Evolutionary conservation across 2,329 filamentous ascomycete species (phyloP).

Genomic region (Neonectria sp.): DNA sequence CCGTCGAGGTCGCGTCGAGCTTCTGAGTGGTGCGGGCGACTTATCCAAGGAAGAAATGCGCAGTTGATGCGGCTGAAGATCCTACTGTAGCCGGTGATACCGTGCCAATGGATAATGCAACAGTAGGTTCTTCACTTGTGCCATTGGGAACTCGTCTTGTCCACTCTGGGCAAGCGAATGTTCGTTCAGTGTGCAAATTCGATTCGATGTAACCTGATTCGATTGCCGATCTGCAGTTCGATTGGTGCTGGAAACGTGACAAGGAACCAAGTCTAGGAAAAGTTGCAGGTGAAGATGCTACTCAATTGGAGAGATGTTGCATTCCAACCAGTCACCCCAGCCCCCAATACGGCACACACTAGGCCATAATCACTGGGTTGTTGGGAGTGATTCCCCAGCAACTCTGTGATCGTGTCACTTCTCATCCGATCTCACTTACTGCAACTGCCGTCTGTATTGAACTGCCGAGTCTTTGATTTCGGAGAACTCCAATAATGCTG

Average conservation of each 20-base stretch:
- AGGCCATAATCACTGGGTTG: constrained; percentile 3
- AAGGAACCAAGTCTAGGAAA: constrained; percentile 12
- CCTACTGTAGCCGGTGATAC: constrained; percentile 10
- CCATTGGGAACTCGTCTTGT: constrained; percentile 5
- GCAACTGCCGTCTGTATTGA: constrained; percentile 18
- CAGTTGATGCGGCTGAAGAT: constrained; percentile 12
- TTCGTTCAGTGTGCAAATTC: constrained; percentile 13
- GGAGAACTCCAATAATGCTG: constrained; percentile 17
- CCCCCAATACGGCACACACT: background rate
- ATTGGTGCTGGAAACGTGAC: constrained; percentile 3
- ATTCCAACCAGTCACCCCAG: constrained; percentile 25
- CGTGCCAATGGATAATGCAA: constrained; percentile 13
- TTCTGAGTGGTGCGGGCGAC: background rate
- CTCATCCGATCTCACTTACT: constrained; percentile 14
- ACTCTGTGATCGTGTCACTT: constrained; percentile 15
- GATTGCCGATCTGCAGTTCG: constrained; percentile 18
- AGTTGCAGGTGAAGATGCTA: background rate
- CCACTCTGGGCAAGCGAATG: constrained; percentile 12
- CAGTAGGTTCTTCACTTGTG: background rate
- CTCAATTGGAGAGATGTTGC: constrained; percentile 18
- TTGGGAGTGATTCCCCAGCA: constrained; percentile 28
- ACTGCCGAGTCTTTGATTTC: constrained; percentile 18
- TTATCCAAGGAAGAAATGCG: constrained; percentile 1
- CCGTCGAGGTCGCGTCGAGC: constrained; percentile 26
- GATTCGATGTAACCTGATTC: constrained; percentile 27